Evolutionary conservation across 208 protist species (phyloP).

Genomic region (Strigomonas oncopelti): DNA sequence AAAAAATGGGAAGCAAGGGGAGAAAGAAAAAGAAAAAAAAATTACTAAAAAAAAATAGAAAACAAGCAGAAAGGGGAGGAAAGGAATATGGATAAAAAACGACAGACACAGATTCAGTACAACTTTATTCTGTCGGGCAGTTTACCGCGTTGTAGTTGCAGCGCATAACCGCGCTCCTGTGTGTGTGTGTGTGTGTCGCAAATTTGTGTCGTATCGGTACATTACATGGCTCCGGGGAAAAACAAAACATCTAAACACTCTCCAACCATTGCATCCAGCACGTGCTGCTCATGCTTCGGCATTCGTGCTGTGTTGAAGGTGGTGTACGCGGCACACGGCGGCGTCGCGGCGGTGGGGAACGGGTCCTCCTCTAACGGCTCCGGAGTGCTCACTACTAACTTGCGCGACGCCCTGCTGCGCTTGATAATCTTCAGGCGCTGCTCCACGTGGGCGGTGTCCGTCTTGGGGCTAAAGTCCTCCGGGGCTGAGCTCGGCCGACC

Average conservation of each 20-base stretch:
- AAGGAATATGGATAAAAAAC: too few species aligned
- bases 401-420: constrained; percentile 34
- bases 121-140: too few species aligned
- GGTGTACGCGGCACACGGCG: constrained; percentile 64
- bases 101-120: too few species aligned
- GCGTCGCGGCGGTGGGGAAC: constrained; percentile 5
- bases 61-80: not conserved
- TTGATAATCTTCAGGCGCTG: constrained; percentile 75
- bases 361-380: not conserved
- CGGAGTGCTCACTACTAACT: constrained; percentile 8
- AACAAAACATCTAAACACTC: constrained; percentile 66
- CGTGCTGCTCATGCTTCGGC: constrained; percentile 69
- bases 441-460: constrained; percentile 43
- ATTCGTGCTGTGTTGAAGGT: constrained; percentile 48
- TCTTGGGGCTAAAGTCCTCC: not conserved
- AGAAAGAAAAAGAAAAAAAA: not conserved
- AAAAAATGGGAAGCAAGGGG: not conserved
- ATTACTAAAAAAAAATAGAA: constrained; percentile 12
- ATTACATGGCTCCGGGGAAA: constrained; percentile 25
- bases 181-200: too few species aligned
- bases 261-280: constrained; percentile 62
- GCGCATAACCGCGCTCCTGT: too few species aligned
- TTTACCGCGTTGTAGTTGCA: too few species aligned
- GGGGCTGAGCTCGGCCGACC: constrained; percentile 13
- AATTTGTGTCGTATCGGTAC: not conserved